phyloP scores from a whole-genome alignment of 2,329 filamentous ascomycete species.

The Diaporthe citri region DNA sequence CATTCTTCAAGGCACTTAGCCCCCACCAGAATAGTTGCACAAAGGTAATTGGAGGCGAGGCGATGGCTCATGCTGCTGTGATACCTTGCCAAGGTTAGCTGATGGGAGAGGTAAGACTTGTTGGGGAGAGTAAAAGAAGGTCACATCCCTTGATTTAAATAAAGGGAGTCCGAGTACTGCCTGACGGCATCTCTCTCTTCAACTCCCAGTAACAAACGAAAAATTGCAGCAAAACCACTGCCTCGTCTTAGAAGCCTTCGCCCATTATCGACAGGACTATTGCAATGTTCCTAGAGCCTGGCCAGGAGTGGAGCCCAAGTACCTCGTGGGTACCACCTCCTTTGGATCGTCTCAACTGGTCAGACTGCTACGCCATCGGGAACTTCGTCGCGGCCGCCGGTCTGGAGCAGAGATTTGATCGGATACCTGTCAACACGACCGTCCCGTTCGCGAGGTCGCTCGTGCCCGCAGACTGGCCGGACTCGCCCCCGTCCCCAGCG shows the following conservation, averaged over 20 bases:
- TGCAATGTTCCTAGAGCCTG: neutral
- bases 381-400: slow-evolving; percentile 5
- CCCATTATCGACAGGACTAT: neutral
- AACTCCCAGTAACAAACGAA: neutral
- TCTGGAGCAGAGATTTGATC: neutral
- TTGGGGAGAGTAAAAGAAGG: neutral
- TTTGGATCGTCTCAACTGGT: neutral
- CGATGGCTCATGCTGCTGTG: neutral
- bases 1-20: neutral
- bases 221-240: neutral
- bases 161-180: too few species aligned
- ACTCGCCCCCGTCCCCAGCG: neutral
- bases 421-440: neutral
- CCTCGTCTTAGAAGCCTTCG: neutral
- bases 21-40: neutral
- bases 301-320: slow-evolving; percentile 2
- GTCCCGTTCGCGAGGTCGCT: neutral
- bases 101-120: neutral
- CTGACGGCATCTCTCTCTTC: neutral
- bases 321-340: neutral
- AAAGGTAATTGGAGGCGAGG: neutral
- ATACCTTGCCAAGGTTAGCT: neutral
- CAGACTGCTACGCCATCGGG: neutral
- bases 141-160: neutral
- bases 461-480: neutral